A percentile compares a stretch with the other conserved stretches of the same genome.
These are phyloP conservation scores for Catunica adiposa DNA, from an alignment of 2,329 filamentous ascomycete species.

Conservation along the genomic window DNA sequence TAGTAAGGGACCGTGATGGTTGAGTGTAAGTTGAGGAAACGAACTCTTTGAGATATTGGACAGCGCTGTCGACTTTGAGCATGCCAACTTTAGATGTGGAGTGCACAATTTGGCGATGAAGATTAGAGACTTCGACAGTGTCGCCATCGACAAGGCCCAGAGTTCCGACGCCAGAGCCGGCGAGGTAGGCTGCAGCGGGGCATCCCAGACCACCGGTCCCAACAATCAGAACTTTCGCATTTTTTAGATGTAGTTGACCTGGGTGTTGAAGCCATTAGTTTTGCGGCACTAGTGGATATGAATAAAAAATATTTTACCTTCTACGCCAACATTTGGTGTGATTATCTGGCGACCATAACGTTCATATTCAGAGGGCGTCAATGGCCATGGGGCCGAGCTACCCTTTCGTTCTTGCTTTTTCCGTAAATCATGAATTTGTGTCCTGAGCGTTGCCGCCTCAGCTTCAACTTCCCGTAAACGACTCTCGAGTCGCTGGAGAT, in stretches of 20 bases:
- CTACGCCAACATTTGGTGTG: constrained; percentile 61
- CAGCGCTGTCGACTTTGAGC: constrained; percentile 66
- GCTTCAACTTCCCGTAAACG: neutral
- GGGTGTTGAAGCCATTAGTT: no score
- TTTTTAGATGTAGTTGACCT: constrained; percentile 63
- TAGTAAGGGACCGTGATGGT: neutral
- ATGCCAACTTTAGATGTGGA: constrained; percentile 51
- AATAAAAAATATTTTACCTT: constrained; percentile 34
- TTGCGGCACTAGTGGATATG: no score
- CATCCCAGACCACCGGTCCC: constrained; percentile 84
- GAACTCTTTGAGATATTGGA: constrained; percentile 40
- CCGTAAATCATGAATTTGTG: neutral
- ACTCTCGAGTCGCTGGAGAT: neutral
- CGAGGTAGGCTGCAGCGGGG: constrained; percentile 82
- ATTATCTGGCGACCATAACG: constrained; percentile 87
- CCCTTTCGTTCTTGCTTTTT: neutral
- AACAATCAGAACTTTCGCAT: constrained; percentile 58
- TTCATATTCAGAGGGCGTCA: constrained; percentile 57
- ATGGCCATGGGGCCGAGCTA: constrained; percentile 44
- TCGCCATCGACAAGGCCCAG: constrained; percentile 81
- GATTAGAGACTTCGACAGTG: constrained; percentile 70
- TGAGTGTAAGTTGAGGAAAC: constrained; percentile 14
- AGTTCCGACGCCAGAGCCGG: constrained; percentile 70
- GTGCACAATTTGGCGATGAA: constrained; percentile 85
- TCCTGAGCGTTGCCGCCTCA: neutral